phyloP scores from a whole-genome alignment of 306 rosid species.

The Citrullus colocynthis region DNA sequence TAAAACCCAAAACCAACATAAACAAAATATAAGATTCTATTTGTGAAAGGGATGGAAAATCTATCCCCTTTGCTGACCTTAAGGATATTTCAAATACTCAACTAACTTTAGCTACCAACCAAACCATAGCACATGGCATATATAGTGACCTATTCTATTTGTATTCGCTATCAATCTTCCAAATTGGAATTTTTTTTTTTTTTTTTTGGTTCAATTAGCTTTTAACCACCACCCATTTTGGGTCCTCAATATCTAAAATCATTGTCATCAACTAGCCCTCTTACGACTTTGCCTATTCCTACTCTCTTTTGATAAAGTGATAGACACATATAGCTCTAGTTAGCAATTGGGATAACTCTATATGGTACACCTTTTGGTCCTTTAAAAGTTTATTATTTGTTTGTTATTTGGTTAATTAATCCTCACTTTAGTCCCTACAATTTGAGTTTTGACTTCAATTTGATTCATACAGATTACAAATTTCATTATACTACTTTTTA shows the following conservation, averaged over 20 bases:
- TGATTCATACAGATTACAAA: not conserved
- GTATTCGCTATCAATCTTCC: not conserved
- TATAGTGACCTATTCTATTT: conserved; percentile 1
- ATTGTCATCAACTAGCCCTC: not conserved
- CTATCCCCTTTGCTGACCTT: not conserved
- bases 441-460: not conserved
- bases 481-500: not conserved
- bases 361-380: not conserved
- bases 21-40: not conserved
- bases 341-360: not conserved
- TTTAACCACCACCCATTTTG: not conserved
- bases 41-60: conserved; percentile 4
- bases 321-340: not conserved
- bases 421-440: not conserved
- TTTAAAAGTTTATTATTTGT: not conserved
- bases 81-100: not conserved
- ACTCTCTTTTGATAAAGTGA: not conserved
- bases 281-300: not conserved
- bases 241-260: not conserved
- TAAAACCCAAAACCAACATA: not conserved
- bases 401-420: not conserved
- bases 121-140: not conserved
- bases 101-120: not conserved
- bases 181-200: not conserved
- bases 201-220: not conserved